Percentiles rank a stretch among this genome's conserved stretches.
Evolutionary conservation across 2,329 filamentous ascomycete genomes (phyloP).

Genomic region (Fusarium pseudoanthophilum): DNA sequence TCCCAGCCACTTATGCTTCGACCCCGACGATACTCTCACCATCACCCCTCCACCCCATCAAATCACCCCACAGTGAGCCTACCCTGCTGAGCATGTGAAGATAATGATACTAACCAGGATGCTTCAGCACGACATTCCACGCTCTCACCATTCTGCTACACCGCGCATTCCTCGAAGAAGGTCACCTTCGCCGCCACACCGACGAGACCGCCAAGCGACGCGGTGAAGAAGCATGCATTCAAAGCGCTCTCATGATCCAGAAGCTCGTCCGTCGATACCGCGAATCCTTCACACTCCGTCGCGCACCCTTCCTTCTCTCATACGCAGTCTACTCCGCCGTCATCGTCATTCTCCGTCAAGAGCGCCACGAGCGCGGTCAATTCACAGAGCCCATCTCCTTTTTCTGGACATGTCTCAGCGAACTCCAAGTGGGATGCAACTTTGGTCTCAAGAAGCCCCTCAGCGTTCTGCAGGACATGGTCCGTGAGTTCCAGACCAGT

Average conservation of each 20-base stretch:
- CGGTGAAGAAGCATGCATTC: slow-evolving; percentile 45
- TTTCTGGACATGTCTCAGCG: slow-evolving; percentile 51
- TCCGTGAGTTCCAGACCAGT: slow-evolving; percentile 46
- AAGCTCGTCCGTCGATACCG: slow-evolving; percentile 52
- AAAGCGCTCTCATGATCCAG: slow-evolving; percentile 51
- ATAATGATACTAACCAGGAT: slow-evolving; percentile 11
- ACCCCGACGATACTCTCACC: slow-evolving; percentile 41
- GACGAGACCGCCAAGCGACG: slow-evolving; percentile 41
- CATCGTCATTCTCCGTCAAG: slow-evolving; percentile 48
- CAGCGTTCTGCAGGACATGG: slow-evolving; percentile 49
- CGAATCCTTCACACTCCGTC: slow-evolving; percentile 52
- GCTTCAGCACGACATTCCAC: slow-evolving; percentile 50
- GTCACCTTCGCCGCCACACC: slow-evolving; percentile 45
- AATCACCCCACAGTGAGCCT: slow-evolving; percentile 46
- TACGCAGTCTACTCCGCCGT: slow-evolving; percentile 55
- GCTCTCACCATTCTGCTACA: slow-evolving; percentile 57
- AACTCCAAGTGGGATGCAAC: slow-evolving; percentile 50
- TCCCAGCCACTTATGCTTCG: slow-evolving; percentile 43
- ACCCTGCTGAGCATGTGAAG: not conserved
- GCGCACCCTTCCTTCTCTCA: slow-evolving; percentile 54
- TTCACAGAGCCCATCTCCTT: slow-evolving; percentile 50
- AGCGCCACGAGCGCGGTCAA: slow-evolving; percentile 45
- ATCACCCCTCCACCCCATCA: slow-evolving; percentile 45
- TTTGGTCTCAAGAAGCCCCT: slow-evolving; percentile 52
- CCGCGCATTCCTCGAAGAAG: slow-evolving; percentile 55